Conservation (phyloP, 257 asterid genomes). For the Echium plantagineum region DNA sequence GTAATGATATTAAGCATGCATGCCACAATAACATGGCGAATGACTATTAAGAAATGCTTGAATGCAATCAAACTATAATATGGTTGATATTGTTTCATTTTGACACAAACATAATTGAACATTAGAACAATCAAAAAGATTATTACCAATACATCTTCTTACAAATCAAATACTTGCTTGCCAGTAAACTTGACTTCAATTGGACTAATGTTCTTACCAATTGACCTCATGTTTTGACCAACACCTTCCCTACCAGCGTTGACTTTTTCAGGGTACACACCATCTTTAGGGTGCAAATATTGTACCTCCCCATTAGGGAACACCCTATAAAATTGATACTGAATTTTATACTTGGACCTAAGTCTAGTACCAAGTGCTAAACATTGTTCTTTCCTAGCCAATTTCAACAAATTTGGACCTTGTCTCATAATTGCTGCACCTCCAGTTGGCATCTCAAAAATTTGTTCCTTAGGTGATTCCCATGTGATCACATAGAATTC, state of each 20-base stretch:
- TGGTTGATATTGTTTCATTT: not conserved
- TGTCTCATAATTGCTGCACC: slow-evolving; percentile 94
- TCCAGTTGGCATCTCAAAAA: slow-evolving; percentile 96
- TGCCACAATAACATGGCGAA: too few relatives aligned
- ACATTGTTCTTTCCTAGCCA: slow-evolving; percentile 92
- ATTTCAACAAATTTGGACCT: slow-evolving; percentile 75
- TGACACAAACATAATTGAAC: not conserved
- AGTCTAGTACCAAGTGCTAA: slow-evolving; percentile 72
- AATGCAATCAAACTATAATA: too few relatives aligned
- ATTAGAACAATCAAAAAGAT: too few relatives aligned
- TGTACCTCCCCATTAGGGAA: slow-evolving; percentile 94
- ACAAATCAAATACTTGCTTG: slow-evolving; percentile 65
- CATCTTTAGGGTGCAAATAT: slow-evolving; percentile 89
- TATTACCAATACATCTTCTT: slow-evolving; percentile 8
- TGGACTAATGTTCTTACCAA: slow-evolving; percentile 71
- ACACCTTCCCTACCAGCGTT: slow-evolving; percentile 80
- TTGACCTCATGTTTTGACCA: slow-evolving; percentile 56
- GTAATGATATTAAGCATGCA: too few relatives aligned
- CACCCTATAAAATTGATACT: slow-evolving; percentile 76
- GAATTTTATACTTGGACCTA: slow-evolving; percentile 86
- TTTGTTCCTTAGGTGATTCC: slow-evolving; percentile 90
- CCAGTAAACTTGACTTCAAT: slow-evolving; percentile 93
- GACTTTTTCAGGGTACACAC: slow-evolving; percentile 94
- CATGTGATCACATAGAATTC: slow-evolving; percentile 91
- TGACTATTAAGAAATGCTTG: too few relatives aligned